Base-by-base conservation (phyloP, 306 rosid species). In the Dicorynia guianensis region DNA sequence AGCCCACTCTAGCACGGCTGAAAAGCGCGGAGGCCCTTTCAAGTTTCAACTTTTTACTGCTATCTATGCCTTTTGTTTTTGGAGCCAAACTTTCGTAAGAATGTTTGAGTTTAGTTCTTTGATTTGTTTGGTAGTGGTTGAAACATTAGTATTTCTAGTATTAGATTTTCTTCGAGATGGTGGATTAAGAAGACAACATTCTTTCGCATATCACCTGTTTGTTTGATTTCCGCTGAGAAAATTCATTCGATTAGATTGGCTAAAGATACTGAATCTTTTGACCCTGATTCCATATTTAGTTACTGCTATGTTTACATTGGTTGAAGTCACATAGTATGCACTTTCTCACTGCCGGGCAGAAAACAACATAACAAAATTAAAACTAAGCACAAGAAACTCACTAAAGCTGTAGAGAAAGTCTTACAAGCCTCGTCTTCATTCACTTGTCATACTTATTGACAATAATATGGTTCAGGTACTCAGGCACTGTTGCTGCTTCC, bases 401-500 rank as follows among this genome's bases (percentile, higher is more conserved):
- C 56, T 69, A 74, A 76, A 79, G 17, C 50, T 69, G 36, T 62
- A 74, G 71, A 75, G 81, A 80, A 77, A 86, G 77, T 79, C 74
- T 86, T 85, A 85, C 86, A 85, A 81, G 70, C 67, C 67, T 79
- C 61, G 59, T 71, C 33, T 83, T 86, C 84, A 70, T 86, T 81
- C 74, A 78, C 72, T 66, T 83, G 78, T 79, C 67, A 87, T 80
- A 68, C 69, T 39, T 81, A 83, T 75, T 30, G 68, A 79, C 79
- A 76, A 63, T 47, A 56, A 63, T 17, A 67, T 53, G 35, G n/a
- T 48, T 69, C 53, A 48, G 30, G 30, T 25, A 1, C 70, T 86
- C 88, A 93, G 76, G 89, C 78, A 82, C 91, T 94, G 82, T 87
- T 94, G 91, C 93, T 88, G 82, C 90, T 93, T 80, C 93, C 97